Conservation (phyloP, 345 rosid species). For the Acer saccharum region DNA sequence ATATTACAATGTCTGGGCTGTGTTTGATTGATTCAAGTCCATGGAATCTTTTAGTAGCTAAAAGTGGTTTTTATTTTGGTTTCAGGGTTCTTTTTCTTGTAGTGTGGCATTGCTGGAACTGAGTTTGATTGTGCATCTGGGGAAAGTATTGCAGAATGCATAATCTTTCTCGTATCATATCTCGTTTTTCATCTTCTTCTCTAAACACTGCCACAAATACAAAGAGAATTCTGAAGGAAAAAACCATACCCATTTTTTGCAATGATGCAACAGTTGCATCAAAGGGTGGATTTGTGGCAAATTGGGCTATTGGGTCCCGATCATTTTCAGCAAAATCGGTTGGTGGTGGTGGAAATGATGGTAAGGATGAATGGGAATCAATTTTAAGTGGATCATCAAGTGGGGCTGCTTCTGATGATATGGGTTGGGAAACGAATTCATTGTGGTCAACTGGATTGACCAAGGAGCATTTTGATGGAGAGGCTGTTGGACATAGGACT, state of each 20-base stretch:
- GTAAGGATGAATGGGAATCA: constrained; percentile 40
- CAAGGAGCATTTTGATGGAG: constrained; percentile 90
- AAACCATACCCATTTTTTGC: neutral
- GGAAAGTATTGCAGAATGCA: constrained; percentile 36
- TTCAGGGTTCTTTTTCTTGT: constrained; percentile 7
- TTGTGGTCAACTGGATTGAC: constrained; percentile 93
- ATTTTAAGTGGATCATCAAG: constrained; percentile 41
- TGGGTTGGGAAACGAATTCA: constrained; percentile 73
- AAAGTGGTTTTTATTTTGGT: neutral
- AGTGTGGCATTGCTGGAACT: neutral
- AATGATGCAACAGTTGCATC: constrained; percentile 25
- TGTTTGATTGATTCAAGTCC: neutral
- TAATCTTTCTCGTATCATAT: constrained; percentile 40
- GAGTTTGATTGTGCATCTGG: neutral
- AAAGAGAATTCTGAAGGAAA: constrained; percentile 28
- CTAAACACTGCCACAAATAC: constrained; percentile 32
- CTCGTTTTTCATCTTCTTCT: constrained; percentile 46
- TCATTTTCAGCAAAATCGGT: constrained; percentile 45
- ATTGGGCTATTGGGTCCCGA: constrained; percentile 23
- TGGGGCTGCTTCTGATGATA: constrained; percentile 41
- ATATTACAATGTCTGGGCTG: neutral
- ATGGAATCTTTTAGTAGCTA: neutral
- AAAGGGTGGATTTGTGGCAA: constrained; percentile 15
- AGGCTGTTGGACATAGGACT: constrained; percentile 41
- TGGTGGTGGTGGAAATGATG: constrained; percentile 34